Conservation (phyloP, 2,329 filamentous ascomycete genomes). For the Pseudogymnoascus sp. region DNA sequence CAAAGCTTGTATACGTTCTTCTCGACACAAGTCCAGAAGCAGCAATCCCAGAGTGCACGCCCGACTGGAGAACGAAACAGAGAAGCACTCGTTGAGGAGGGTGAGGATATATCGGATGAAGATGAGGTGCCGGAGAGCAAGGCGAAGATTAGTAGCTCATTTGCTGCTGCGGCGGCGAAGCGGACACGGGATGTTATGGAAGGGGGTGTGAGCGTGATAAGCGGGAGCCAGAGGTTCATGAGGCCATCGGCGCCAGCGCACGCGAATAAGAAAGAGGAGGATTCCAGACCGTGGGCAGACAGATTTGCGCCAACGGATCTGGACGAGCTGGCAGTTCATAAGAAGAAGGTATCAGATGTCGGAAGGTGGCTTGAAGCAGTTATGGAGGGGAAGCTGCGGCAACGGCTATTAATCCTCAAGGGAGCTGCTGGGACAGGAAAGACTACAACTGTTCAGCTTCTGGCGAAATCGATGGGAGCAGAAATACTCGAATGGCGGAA, state of each 20-base stretch:
- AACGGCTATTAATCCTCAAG: conserved; percentile 77
- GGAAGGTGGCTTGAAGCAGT: conserved; percentile 73
- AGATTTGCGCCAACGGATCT: conserved; percentile 68
- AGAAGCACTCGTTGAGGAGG: conserved; percentile 16
- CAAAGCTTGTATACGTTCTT: conserved; percentile 54
- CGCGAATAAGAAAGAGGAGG: conserved; percentile 36
- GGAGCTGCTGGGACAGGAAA: conserved; percentile 89
- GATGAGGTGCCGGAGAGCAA: conserved; percentile 48
- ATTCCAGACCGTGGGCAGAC: conserved; percentile 77
- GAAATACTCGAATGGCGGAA: conserved; percentile 88
- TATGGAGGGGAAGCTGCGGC: conserved; percentile 53
- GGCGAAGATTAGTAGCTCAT: conserved; percentile 44
- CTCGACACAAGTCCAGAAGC: conserved; percentile 51
- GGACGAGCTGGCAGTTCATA: conserved; percentile 86
- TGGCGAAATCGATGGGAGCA: conserved; percentile 69
- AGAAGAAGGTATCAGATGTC: conserved; percentile 86
- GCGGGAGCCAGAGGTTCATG: conserved; percentile 46
- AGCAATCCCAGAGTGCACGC: conserved; percentile 31
- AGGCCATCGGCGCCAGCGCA: conserved; percentile 33
- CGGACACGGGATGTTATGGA: conserved; percentile 36
- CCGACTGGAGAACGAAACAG: conserved; percentile 45
- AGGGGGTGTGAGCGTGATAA: conserved; percentile 19
- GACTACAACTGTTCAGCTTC: conserved; percentile 73
- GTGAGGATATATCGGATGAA: conserved; percentile 47
- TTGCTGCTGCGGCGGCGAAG: conserved; percentile 50